Evolutionary conservation across 495 filamentous ascomycete species (phyloP).

Genomic region (Cercophora samala): DNA sequence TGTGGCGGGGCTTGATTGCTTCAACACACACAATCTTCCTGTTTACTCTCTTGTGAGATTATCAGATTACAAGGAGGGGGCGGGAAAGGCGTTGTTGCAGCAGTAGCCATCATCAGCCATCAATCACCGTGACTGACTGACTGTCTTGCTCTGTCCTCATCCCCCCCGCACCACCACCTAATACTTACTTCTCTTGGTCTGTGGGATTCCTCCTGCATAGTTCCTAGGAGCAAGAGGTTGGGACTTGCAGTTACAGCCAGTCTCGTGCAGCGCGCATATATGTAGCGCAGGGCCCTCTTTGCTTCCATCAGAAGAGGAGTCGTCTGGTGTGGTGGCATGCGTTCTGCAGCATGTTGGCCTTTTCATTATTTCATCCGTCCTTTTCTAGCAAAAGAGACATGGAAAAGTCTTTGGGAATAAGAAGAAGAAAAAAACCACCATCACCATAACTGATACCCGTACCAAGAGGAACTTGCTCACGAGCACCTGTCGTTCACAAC

Average conservation of each 20-base stretch:
- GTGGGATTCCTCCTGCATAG: slow-evolving; percentile 7
- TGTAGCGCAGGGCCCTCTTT: slow-evolving; percentile 4
- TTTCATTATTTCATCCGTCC: not conserved
- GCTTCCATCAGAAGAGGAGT: not conserved
- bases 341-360: not conserved
- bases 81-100: slow-evolving; percentile 9
- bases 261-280: slow-evolving; percentile 1
- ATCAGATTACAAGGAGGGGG: slow-evolving; percentile 10
- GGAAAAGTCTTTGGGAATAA: not conserved
- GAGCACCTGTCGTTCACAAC: too few species aligned
- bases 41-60: not conserved
- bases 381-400: not conserved
- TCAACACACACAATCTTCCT: not conserved
- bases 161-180: not conserved
- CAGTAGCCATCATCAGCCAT: not conserved
- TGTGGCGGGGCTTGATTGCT: slow-evolving; percentile 3
- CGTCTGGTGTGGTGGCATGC: slow-evolving; percentile 2
- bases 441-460: not conserved
- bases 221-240: slow-evolving; percentile 1
- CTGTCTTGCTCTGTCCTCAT: not conserved
- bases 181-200: not conserved
- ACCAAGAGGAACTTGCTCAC: not conserved
- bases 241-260: slow-evolving; percentile 2
- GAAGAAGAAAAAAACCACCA: not conserved
- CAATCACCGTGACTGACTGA: not conserved